phyloP scores from a whole-genome alignment of 495 filamentous ascomycete species.

The Tuber borchii region DNA sequence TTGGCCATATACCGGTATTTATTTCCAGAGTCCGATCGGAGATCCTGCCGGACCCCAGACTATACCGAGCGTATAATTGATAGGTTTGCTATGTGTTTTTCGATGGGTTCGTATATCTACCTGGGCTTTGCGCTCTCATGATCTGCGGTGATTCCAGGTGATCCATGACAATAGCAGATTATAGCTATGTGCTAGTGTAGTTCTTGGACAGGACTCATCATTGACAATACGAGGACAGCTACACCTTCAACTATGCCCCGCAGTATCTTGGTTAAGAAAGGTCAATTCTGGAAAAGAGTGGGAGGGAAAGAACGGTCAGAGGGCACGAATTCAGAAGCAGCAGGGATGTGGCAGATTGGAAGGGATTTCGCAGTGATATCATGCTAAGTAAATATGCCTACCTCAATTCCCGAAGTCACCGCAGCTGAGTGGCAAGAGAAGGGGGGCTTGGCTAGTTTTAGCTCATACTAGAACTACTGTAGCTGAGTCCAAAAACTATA shows the following conservation, averaged over 20 bases:
- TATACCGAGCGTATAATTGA: background rate
- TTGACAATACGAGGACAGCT: background rate
- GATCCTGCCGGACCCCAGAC: background rate
- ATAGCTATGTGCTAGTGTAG: background rate
- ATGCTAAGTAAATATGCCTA: background rate
- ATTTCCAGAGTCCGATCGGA: background rate
- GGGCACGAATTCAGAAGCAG: background rate
- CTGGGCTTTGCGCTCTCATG: background rate
- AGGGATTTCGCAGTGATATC: background rate
- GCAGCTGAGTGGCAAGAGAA: background rate
- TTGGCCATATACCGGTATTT: background rate
- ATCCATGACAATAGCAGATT: background rate
- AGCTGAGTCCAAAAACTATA: background rate
- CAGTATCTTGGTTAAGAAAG: background rate
- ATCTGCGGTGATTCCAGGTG: background rate
- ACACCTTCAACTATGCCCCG: background rate
- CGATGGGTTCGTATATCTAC: background rate
- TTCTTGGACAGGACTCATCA: background rate
- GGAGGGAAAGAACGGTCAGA: background rate
- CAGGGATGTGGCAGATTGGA: background rate
- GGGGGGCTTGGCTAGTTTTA: background rate
- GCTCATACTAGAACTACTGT: background rate
- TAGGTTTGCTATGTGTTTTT: background rate
- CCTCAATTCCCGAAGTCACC: background rate
- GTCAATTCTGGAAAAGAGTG: background rate